phyloP scores from a whole-genome alignment of 306 rosid species.

The Dryas drummondii region DNA sequence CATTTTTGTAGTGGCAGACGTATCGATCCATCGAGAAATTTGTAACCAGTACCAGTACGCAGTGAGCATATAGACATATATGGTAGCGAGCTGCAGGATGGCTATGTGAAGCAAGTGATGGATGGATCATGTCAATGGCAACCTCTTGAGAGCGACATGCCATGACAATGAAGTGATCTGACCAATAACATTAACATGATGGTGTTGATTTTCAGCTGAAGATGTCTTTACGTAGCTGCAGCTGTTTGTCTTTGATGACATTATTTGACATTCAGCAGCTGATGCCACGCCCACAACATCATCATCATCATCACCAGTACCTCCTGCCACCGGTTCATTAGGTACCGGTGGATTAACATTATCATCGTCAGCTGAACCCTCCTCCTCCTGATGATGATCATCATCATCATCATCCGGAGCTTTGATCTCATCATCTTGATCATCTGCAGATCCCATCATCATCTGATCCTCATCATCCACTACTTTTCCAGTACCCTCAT shows the following conservation, averaged over 20 bases:
- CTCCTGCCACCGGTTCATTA: background rate
- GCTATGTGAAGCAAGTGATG: no score
- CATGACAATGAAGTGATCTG: constrained; percentile 30
- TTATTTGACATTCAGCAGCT: constrained; percentile 36
- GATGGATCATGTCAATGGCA: constrained; percentile 38
- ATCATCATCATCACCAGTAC: background rate
- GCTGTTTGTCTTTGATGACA: constrained; percentile 25
- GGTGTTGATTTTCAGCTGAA: constrained; percentile 34
- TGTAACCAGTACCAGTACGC: no score
- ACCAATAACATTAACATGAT: background rate
- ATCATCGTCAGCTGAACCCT: no score
- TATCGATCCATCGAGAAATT: no score
- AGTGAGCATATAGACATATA: no score
- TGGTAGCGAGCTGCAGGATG: no score
- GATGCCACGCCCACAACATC: no score
- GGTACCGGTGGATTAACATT: no score
- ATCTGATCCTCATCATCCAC: background rate
- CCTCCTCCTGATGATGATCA: no score
- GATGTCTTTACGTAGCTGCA: constrained; percentile 40
- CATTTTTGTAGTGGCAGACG: no score
- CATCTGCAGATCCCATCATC: background rate
- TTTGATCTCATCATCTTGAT: no score
- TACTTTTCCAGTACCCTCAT: background rate
- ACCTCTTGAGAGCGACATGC: constrained; percentile 39
- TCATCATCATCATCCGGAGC: no score